Evolutionary conservation across 2,329 filamentous ascomycete genomes (phyloP).

Genomic region (Exophiala dermatitidis): DNA sequence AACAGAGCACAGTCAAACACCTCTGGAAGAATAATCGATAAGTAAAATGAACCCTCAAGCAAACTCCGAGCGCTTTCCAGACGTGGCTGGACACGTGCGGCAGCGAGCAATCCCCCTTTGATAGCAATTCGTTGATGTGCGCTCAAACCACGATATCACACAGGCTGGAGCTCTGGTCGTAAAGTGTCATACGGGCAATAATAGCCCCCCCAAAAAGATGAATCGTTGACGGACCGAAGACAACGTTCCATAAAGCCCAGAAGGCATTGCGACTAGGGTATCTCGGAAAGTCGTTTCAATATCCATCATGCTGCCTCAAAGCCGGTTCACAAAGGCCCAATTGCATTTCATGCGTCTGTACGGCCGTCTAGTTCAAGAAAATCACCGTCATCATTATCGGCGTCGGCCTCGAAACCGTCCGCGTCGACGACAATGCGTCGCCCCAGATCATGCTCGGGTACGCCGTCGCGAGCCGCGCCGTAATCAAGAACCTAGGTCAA

Average conservation of each 20-base stretch:
- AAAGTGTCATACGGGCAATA: not conserved
- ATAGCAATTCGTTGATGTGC: too few species aligned
- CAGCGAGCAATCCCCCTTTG: not conserved
- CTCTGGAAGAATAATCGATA: not conserved
- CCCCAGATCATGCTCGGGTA: slow-evolving; percentile 68
- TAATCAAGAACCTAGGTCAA: slow-evolving; percentile 80
- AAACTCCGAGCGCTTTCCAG: too few species aligned
- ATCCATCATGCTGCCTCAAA: not conserved
- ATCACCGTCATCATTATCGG: slow-evolving; percentile 20
- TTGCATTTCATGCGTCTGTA: not conserved
- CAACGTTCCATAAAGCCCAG: not conserved
- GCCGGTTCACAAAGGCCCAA: not conserved
- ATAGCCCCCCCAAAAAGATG: not conserved
- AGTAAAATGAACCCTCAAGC: too few species aligned
- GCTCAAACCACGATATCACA: too few species aligned
- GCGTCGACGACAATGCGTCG: slow-evolving; percentile 57
- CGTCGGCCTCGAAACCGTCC: slow-evolving; percentile 33
- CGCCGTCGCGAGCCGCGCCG: slow-evolving; percentile 83
- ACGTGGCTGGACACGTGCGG: too few species aligned
- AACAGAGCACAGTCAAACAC: not conserved
- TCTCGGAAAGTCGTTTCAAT: not conserved
- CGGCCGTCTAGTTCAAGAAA: slow-evolving; percentile 19
- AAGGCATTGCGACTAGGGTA: not conserved
- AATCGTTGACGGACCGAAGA: too few species aligned
- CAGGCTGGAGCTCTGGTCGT: not conserved